phyloP scores from a whole-genome alignment of 2,329 filamentous ascomycete genomes.

The Paraconiothyrium brasiliense region DNA sequence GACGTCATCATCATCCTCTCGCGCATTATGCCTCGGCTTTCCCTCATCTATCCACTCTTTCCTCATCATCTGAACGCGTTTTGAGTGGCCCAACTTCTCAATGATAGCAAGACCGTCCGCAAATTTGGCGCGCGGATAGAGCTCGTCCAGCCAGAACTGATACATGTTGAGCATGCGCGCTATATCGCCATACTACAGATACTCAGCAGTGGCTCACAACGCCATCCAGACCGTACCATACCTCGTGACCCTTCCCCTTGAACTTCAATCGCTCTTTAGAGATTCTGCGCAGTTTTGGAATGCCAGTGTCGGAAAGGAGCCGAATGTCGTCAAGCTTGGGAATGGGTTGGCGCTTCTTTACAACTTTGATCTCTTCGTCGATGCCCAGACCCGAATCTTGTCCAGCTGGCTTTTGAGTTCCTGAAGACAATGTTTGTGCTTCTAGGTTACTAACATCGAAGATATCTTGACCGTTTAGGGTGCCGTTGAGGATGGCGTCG shows the following conservation, averaged over 20 bases:
- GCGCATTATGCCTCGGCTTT: slow-evolving; percentile 60
- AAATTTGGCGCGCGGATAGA: slow-evolving; percentile 95
- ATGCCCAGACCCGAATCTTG: slow-evolving; percentile 73
- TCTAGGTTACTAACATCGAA: slow-evolving; percentile 47
- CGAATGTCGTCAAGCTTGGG: slow-evolving; percentile 89
- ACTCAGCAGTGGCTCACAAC: slow-evolving; percentile 21
- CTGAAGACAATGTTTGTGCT: slow-evolving; percentile 20
- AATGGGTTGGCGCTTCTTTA: slow-evolving; percentile 77
- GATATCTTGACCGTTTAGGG: slow-evolving; percentile 65
- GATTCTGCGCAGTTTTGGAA: slow-evolving; percentile 79
- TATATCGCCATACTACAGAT: slow-evolving; percentile 79
- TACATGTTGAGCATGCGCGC: slow-evolving; percentile 86
- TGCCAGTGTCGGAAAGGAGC: slow-evolving; percentile 82
- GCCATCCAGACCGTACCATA: slow-evolving; percentile 44
- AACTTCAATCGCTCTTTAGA: slow-evolving; percentile 76
- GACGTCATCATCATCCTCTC: slow-evolving; percentile 39
- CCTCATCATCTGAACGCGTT: slow-evolving; percentile 76
- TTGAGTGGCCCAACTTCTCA: slow-evolving; percentile 91
- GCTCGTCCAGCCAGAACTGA: slow-evolving; percentile 94
- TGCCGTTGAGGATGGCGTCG: slow-evolving; percentile 80
- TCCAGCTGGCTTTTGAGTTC: slow-evolving; percentile 27
- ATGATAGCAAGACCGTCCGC: slow-evolving; percentile 88
- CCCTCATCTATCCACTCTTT: slow-evolving; percentile 85
- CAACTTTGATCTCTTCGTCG: slow-evolving; percentile 85
- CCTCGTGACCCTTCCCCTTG: slow-evolving; percentile 94